Evolutionary conservation across 352 stramenopile genomes (phyloP).

Genomic region (Phytophthora cajani): DNA sequence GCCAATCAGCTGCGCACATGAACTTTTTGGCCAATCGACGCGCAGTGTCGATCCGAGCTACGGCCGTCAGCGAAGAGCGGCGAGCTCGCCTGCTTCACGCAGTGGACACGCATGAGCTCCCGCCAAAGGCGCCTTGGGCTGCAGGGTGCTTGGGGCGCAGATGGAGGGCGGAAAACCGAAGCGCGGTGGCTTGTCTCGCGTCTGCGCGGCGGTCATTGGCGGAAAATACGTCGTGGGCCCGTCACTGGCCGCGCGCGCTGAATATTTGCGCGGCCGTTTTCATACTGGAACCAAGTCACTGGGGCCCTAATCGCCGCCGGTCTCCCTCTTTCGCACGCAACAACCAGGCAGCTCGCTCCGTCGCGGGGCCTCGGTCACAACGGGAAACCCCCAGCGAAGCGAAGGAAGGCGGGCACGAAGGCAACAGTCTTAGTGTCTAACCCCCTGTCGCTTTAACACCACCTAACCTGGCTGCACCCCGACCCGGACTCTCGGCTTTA

Average conservation of each 20-base stretch:
- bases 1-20: constrained; percentile 2
- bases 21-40: constrained; percentile 16
- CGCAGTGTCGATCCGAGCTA: not conserved
- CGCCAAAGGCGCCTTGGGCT: not conserved
- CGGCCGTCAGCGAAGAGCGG: not conserved
- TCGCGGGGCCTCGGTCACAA: constrained; percentile 25
- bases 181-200: constrained; percentile 26
- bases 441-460: constrained; percentile 30
- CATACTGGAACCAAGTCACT: constrained; percentile 19
- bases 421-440: constrained; percentile 6
- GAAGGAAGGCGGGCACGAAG: constrained; percentile 6
- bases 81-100: not conserved
- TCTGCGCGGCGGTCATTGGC: constrained; percentile 12
- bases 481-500: not conserved
- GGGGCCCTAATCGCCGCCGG: constrained; percentile 2
- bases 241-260: constrained; percentile 25
- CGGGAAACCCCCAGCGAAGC: constrained; percentile 30
- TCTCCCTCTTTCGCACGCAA: constrained; percentile 32
- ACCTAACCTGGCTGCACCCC: not conserved
- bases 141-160: constrained; percentile 21
- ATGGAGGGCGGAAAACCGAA: constrained; percentile 33
- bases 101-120: not conserved
- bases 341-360: constrained; percentile 9
- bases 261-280: constrained; percentile 38
- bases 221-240: constrained; percentile 1